Conservation (phyloP, 2,329 filamentous ascomycete genomes). For the Zasmidium citrigriseum region DNA sequence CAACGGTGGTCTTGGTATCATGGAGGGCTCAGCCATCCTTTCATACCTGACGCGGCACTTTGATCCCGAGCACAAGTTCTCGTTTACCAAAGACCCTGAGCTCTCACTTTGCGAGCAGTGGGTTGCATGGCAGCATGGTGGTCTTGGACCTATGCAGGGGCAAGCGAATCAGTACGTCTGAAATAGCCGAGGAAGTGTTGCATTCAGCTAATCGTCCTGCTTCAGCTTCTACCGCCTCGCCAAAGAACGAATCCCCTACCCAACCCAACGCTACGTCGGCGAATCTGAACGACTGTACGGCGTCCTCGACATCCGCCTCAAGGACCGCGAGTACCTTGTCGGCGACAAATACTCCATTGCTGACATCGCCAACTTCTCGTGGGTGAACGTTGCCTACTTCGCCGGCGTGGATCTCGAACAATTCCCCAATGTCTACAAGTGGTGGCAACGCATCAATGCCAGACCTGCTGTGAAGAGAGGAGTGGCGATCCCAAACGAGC, state of each 20-base stretch:
- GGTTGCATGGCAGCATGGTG: slow-evolving; percentile 57
- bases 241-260: slow-evolving; percentile 47
- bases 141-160: slow-evolving; percentile 40
- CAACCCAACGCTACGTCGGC: slow-evolving; percentile 48
- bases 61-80: slow-evolving; percentile 49
- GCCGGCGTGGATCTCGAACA: slow-evolving; percentile 43
- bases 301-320: slow-evolving; percentile 46
- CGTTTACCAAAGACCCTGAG: slow-evolving; percentile 50
- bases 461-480: slow-evolving; percentile 47
- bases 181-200: background rate
- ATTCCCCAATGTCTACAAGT: slow-evolving; percentile 47
- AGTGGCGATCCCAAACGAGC: slow-evolving; percentile 38
- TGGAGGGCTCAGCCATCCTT: slow-evolving; percentile 48
- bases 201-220: background rate
- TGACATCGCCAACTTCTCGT: slow-evolving; percentile 49
- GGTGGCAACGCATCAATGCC: slow-evolving; percentile 45
- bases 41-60: slow-evolving; percentile 48
- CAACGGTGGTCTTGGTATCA: slow-evolving; percentile 56
- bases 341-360: slow-evolving; percentile 50
- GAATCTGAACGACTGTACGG: slow-evolving; percentile 50
- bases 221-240: slow-evolving; percentile 41
- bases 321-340: slow-evolving; percentile 45
- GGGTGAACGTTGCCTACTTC: slow-evolving; percentile 45
- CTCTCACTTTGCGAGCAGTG: slow-evolving; percentile 57
- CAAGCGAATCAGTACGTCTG: slow-evolving; percentile 31